Base-by-base conservation (phyloP, 2,329 filamentous ascomycete genomes). In the Colletotrichum tropicale region DNA sequence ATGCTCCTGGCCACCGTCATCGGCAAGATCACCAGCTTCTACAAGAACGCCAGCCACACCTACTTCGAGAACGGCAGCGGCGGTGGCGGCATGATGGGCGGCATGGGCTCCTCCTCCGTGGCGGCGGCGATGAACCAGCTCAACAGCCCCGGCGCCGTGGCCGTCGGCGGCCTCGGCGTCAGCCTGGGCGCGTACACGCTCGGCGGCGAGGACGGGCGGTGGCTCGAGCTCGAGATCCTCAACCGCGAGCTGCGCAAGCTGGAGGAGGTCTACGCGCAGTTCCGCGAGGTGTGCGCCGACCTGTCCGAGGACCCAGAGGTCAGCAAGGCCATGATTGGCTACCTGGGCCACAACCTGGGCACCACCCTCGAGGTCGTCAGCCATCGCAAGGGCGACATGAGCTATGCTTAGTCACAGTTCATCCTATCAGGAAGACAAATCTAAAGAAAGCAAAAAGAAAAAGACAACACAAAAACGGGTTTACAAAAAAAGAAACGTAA, bases 1-100 rank as follows among this genome's bases (percentile, higher is more conserved):
- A 89, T 89, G 88, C 83, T 90, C 0, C 82, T 89, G n/a, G 87
- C 86, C 0, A 89, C 88, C 0, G 82, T 89, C 24, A 85, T 90
- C 21, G 85, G 85, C 65, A 87, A 89, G 78, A 86, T 88, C 62
- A 86, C 87, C 2, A 86, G 84, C 2, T 85, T 88, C 68, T 89
- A 89, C 80, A 86, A 85, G 72, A 83, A 82, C 21, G 86, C 85
- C 3, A 85, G 83, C 12, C 81, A 85, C 64, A 80, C 82, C 5
- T 85, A 86, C 72, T 87, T 86, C 73, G 85, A 85, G 52, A 80
- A 55, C 77, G 78, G n/a, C 73, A 73, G 55, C 55, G 16, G 38
- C 8, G 16, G 16, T 8, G 1, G 38, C 38, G 5, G 38, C 9
- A 48, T 48, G 38, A 48, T 48, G 38, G 38, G 38, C 38, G 38